A percentile compares a stretch with the other conserved stretches of the same genome.
Evolutionary conservation across 2,329 filamentous ascomycete species (phyloP).

Genomic region (Talaromyces sp.): DNA sequence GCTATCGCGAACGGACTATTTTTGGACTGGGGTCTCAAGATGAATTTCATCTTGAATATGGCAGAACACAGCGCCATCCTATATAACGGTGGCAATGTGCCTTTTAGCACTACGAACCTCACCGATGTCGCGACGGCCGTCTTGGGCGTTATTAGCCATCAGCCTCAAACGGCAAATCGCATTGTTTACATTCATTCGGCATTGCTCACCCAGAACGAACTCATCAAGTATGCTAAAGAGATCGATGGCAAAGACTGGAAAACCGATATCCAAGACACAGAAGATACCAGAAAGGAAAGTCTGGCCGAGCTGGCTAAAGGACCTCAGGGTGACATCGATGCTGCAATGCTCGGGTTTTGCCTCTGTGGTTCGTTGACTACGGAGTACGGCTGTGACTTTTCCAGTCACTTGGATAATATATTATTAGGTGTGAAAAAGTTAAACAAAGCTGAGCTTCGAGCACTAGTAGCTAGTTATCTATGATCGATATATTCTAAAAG

Average conservation of each 20-base stretch:
- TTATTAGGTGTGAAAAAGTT: constrained; percentile 30
- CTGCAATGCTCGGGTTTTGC: constrained; percentile 25
- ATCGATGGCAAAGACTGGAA: not conserved
- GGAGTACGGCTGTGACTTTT: constrained; percentile 30
- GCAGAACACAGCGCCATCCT: constrained; percentile 40
- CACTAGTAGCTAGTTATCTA: not conserved
- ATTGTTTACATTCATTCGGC: constrained; percentile 45
- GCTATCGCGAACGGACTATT: constrained; percentile 28
- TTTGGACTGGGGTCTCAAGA: constrained; percentile 28
- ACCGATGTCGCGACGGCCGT: constrained; percentile 46
- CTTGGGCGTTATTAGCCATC: constrained; percentile 45
- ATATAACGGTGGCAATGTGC: constrained; percentile 48
- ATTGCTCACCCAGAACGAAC: constrained; percentile 41
- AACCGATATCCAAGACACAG: not conserved
- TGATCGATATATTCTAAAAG: not conserved
- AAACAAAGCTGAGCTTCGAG: constrained; percentile 20
- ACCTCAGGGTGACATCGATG: constrained; percentile 10
- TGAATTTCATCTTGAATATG: constrained; percentile 44
- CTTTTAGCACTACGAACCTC: constrained; percentile 49
- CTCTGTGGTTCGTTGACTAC: constrained; percentile 21
- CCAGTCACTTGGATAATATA: constrained; percentile 29
- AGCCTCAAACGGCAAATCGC: constrained; percentile 52
- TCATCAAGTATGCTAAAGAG: constrained; percentile 14
- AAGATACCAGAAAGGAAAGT: constrained; percentile 19
- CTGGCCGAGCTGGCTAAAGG: constrained; percentile 25